These are phyloP conservation scores for Pelargonium citronellum DNA, from an alignment of 441 rosid species.

Conservation along the genomic window DNA sequence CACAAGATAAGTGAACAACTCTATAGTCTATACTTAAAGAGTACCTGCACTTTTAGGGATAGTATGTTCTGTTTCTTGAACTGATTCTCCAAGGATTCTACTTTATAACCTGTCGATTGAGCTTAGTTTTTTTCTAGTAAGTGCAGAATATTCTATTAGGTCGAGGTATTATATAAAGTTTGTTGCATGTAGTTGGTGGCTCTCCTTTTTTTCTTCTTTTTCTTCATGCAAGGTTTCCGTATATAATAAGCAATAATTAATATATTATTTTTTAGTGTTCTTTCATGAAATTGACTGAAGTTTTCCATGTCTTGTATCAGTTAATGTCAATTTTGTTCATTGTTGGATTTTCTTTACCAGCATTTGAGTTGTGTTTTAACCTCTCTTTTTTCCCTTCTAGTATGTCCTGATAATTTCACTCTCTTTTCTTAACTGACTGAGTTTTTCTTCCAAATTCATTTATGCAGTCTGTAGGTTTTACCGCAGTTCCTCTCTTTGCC, in stretches of 20 bases:
- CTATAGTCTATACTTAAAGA: background rate
- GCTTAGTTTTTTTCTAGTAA: background rate
- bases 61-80: background rate
- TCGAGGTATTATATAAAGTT: too few relatives aligned
- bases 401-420: background rate
- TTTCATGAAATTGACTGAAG: too few relatives aligned
- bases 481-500: constrained; percentile 51
- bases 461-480: constrained; percentile 58
- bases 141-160: too few relatives aligned
- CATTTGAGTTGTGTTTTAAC: background rate
- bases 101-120: background rate
- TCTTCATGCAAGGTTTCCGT: too few relatives aligned
- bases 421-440: background rate
- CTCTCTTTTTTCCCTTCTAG: background rate
- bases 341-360: background rate
- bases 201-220: too few relatives aligned
- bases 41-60: background rate
- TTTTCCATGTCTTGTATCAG: background rate
- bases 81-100: background rate
- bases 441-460: background rate
- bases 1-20: background rate
- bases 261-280: too few relatives aligned
- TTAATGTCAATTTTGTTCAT: background rate
- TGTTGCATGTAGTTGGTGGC: too few relatives aligned
- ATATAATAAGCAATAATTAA: too few relatives aligned